Percentiles rank a stretch among this genome's conserved stretches.
phyloP scores from a whole-genome alignment of 768 basidiomycete genomes.

The Pulveroboletus ravenelii region DNA sequence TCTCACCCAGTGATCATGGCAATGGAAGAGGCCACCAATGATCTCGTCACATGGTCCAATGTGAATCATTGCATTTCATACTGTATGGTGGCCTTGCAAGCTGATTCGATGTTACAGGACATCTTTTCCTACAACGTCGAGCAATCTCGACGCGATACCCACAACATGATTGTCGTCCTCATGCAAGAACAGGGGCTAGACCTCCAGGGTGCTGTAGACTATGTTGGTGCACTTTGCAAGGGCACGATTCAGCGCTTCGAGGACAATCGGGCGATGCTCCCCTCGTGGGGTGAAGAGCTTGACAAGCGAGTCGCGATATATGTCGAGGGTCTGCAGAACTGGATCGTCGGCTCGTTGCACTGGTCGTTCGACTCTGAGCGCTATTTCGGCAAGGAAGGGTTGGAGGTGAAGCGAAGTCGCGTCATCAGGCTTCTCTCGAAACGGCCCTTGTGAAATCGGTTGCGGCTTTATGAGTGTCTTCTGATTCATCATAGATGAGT shows the following conservation, averaged over 20 bases:
- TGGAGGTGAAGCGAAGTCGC: slow-evolving; percentile 49
- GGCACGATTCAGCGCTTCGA: slow-evolving; percentile 51
- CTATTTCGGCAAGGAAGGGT: slow-evolving; percentile 61
- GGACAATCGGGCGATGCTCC: slow-evolving; percentile 43
- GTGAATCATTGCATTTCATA: slow-evolving; percentile 17
- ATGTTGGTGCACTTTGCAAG: slow-evolving; percentile 57
- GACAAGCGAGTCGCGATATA: slow-evolving; percentile 56
- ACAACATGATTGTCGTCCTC: slow-evolving; percentile 71
- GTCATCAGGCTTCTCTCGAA: slow-evolving; percentile 48
- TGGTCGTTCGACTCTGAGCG: slow-evolving; percentile 70
- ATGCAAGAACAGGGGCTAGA: slow-evolving; percentile 55
- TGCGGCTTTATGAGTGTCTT: neutral
- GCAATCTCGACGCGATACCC: slow-evolving; percentile 62
- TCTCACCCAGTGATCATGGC: slow-evolving; percentile 45
- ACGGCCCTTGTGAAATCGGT: slow-evolving; percentile 18
- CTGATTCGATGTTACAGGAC: slow-evolving; percentile 40
- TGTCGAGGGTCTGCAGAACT: slow-evolving; percentile 59
- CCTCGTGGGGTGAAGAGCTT: slow-evolving; percentile 59
- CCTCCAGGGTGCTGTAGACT: slow-evolving; percentile 60
- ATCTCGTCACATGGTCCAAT: slow-evolving; percentile 49
- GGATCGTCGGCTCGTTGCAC: slow-evolving; percentile 68
- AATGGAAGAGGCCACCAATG: slow-evolving; percentile 45
- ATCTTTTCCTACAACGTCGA: slow-evolving; percentile 76
- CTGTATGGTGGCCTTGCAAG: too few relatives aligned
- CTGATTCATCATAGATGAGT: slow-evolving; percentile 7